phyloP scores from a whole-genome alignment of 2,329 filamentous ascomycete species.

The Cryoendolithus antarcticus region DNA sequence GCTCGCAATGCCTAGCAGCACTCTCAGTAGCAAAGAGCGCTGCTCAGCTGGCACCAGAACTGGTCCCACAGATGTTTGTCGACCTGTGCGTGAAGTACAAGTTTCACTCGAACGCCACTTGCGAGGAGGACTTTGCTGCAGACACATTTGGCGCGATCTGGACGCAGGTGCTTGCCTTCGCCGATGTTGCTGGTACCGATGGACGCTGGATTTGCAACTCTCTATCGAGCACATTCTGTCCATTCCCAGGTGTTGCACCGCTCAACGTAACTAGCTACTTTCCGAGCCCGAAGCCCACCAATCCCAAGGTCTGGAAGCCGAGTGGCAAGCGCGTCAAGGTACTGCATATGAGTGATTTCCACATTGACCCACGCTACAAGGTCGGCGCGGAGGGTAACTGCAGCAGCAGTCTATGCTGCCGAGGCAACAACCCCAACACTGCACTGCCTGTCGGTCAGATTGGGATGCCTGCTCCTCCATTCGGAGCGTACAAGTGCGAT shows the following conservation, averaged over 20 bases:
- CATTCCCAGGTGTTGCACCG: constrained; percentile 31
- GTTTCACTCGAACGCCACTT: constrained; percentile 36
- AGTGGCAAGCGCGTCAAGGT: constrained; percentile 45
- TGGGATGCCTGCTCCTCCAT: constrained; percentile 38
- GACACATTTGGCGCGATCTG: constrained; percentile 42
- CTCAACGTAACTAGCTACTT: constrained; percentile 37
- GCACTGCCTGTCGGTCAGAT: constrained; percentile 23
- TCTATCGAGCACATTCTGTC: constrained; percentile 36
- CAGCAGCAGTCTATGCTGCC: constrained; percentile 39
- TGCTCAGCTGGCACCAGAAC: constrained; percentile 36
- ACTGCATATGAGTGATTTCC: constrained; percentile 44
- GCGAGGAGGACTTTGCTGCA: constrained; percentile 35
- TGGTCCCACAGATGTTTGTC: constrained; percentile 40
- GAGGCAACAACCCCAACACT: constrained; percentile 30
- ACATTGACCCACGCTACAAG: constrained; percentile 41
- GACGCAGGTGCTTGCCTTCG: constrained; percentile 44
- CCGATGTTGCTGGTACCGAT: constrained; percentile 42
- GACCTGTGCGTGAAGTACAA: constrained; percentile 37
- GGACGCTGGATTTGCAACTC: constrained; percentile 46
- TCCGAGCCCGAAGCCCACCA: constrained; percentile 41
- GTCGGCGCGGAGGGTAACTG: constrained; percentile 44
- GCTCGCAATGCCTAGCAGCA: constrained; percentile 42
- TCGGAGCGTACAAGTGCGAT: constrained; percentile 45
- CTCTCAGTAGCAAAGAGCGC: constrained; percentile 39
- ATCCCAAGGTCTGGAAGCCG: constrained; percentile 31